These are phyloP conservation scores for Porcisia hertigi DNA, from an alignment of 208 protist genomes.

Conservation along the genomic window DNA sequence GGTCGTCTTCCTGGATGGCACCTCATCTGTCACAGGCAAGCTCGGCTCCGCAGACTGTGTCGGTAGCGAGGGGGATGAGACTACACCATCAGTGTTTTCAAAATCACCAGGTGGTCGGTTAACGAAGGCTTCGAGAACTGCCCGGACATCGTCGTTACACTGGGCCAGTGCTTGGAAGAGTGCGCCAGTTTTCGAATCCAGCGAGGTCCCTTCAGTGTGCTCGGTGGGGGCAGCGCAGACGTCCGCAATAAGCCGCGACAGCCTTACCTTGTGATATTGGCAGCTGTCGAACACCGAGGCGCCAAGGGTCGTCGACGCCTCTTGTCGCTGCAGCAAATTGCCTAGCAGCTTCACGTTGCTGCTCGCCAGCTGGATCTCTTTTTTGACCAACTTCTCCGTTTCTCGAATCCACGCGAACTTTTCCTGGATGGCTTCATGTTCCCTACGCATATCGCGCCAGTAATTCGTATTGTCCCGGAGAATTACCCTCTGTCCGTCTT, in stretches of 20 bases:
- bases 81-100: conserved; percentile 17
- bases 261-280: conserved; percentile 70
- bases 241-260: conserved; percentile 43
- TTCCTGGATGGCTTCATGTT: conserved; percentile 35
- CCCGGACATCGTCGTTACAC: conserved; percentile 33
- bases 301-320: conserved; percentile 42
- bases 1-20: not conserved
- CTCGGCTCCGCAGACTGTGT: conserved; percentile 3
- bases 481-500: not conserved
- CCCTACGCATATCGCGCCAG: conserved; percentile 25
- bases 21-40: not conserved
- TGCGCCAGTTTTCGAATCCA: conserved; percentile 24
- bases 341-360: conserved; percentile 64
- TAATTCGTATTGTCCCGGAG: conserved; percentile 25
- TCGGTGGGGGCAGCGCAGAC: conserved; percentile 33
- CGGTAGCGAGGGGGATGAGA: conserved; percentile 1
- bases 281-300: conserved; percentile 74
- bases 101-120: not conserved
- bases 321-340: conserved; percentile 48
- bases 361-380: conserved; percentile 50
- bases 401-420: conserved; percentile 29
- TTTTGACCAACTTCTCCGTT: conserved; percentile 22
- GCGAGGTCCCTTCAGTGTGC: conserved; percentile 32
- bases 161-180: conserved; percentile 36
- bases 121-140: conserved; percentile 26